Base-by-base conservation (phyloP, 352 stramenopile genomes). In the Aphanomyces astaci region DNA sequence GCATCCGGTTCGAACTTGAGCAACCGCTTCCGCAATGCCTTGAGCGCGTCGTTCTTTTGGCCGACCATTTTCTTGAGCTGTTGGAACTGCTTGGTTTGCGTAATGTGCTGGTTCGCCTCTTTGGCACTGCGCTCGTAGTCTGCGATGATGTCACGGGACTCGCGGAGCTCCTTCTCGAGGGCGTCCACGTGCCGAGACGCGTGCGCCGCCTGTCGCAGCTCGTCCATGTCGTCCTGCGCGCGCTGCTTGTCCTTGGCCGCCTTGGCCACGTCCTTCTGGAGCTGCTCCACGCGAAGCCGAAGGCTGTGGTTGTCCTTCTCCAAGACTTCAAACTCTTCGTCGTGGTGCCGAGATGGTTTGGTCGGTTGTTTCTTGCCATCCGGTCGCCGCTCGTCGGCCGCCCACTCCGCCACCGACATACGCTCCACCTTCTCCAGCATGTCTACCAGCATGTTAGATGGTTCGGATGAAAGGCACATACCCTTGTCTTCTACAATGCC, bases 41-140 rank as follows among this genome's bases (percentile, higher is more conserved):
- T 75, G 22, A 94, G 79, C 74, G 92, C 77, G 53, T 90, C 78
- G 72, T 92, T 95, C 74, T 95, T 95, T 63, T 82, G 74, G 11
- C 73, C 78, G 27, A 95, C 81, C 76, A 92, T 88, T 31, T 76
- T 75, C 73, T 92, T 92, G 81, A 95, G 86, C 53, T 79, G 64
- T 69, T 90, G 81, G 75, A 95, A 95, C 77, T 94, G 86, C 69
- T 83, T 79, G 55, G 82, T 90, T 73, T 92, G 78, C 11, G 84
- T 75, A 24, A 92, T 73, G 71, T 92, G 84, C 72, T 87, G 76
- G 53, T 82, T 72, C 32, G 69, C 72, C 40, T 91, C 82, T 49
- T 89, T 80, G 19, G 88, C 68, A 54, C 79, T 76, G 32, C 59
- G 73, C 60, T 86, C 77, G 15, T 92, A 78, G 31, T 87, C 75